phyloP scores from a whole-genome alignment of 1,284 basidiomycete genomes.

The Pseudozyma sp. region DNA sequence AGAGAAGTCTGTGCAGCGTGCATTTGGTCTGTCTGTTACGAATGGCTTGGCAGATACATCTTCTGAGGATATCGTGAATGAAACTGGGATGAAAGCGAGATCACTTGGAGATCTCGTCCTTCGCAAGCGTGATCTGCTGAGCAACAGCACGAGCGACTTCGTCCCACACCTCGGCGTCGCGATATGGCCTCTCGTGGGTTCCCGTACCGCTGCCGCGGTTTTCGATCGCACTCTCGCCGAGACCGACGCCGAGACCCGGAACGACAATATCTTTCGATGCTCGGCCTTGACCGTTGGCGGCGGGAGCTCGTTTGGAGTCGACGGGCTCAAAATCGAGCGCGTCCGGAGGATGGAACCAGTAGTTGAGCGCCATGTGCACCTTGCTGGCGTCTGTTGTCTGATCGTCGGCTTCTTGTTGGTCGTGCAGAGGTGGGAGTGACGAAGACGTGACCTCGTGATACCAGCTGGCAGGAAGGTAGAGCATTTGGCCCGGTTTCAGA shows the following conservation, averaged over 20 bases:
- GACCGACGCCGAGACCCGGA: constrained; percentile 22
- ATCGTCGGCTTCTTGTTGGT: background rate
- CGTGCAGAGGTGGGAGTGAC: constrained; percentile 23
- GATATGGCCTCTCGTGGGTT: constrained; percentile 49
- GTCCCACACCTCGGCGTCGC: constrained; percentile 64
- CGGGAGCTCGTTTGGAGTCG: constrained; percentile 7
- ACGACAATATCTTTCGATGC: constrained; percentile 21
- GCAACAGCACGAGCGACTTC: constrained; percentile 40
- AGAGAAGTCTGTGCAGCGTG: too few relatives aligned
- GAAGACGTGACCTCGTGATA: constrained; percentile 67
- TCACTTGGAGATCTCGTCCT: constrained; percentile 12
- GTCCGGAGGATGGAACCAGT: constrained; percentile 68
- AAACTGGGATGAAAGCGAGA: background rate
- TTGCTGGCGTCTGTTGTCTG: constrained; percentile 10
- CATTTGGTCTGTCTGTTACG: too few relatives aligned
- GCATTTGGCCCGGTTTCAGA: constrained; percentile 64
- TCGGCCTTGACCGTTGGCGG: constrained; percentile 7
- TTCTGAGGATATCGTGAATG: background rate
- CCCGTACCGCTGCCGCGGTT: constrained; percentile 28
- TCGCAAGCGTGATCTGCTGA: constrained; percentile 29
- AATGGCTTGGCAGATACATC: too few relatives aligned
- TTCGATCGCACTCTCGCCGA: constrained; percentile 32
- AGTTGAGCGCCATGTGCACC: constrained; percentile 68
- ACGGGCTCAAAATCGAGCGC: constrained; percentile 45
- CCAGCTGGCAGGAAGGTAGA: constrained; percentile 67